Evolutionary conservation across 2,329 filamentous ascomycete genomes (phyloP), one percentile per base, ranked within the genome.

Genomic region (Fusarium pininemorale): DNA sequence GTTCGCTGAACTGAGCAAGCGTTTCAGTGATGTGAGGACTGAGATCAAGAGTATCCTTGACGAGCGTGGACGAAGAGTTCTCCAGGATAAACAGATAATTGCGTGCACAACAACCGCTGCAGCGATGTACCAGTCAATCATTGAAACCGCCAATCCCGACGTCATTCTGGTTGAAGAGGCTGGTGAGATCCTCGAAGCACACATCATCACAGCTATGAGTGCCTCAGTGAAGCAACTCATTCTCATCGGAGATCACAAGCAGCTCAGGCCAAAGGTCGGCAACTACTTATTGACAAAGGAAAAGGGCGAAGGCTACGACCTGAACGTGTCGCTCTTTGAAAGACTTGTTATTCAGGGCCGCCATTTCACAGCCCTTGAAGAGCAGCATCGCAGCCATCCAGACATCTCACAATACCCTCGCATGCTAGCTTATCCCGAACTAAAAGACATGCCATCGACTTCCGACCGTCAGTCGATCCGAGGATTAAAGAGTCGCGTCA

Each of bases 171-270:
- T 93, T 0, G 92, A 94, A 78, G 92, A 94, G 79, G 92, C 92
- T 1, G 92, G 91, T 4, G 92, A 94, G 71, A 92, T 94, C 7
- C 83, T 94, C 0, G 92, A 94, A 78, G 85, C 86, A 4, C 92
- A 94, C 72, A 44, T 82, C 26, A 80, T 94, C 1, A 88, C 92
- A 0, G 88, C 92, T 0, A 75, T 94, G 63, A 83, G 85, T 0
- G 79, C 86, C 0, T 80, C 85, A 0, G 88, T 88, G 0, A 87
- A 92, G 67, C 91, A 94, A 44, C 78, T 94, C 3, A 86, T 94
- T 1, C 80, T 93, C 5, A 94, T 94, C 16, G 93, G 93, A 1
- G 93, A 94, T 61, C 92, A 94, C 78, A 88, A 92, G 63, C 93
- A 94, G 70, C 85, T 94, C 1, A 88, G 92, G 0, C 93, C 92